These are phyloP conservation scores for Casaregolazyma suthepensis DNA, from an alignment of 1,139 yeast genomes.

Conservation along the genomic window DNA sequence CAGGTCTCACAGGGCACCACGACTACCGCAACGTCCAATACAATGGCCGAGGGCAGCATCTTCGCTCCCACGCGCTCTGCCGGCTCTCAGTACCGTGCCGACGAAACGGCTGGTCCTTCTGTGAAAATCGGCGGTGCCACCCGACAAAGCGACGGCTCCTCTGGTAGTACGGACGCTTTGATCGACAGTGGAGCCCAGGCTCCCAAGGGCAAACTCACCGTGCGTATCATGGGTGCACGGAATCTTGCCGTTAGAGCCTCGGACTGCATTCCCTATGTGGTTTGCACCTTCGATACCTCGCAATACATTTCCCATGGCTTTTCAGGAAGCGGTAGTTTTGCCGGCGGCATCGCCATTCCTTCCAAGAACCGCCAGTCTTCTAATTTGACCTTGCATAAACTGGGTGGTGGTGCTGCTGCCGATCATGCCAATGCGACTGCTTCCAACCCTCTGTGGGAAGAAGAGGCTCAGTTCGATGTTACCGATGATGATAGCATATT, in stretches of 20 bases:
- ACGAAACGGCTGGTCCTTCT: neutral
- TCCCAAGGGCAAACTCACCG: conserved; percentile 61
- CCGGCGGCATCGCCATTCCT: conserved; percentile 36
- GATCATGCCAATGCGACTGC: conserved; percentile 31
- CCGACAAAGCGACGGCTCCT: conserved; percentile 3
- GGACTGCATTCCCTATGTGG: conserved; percentile 76
- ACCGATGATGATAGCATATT: conserved; percentile 66
- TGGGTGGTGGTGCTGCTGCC: conserved; percentile 14
- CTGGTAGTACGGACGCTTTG: conserved; percentile 4
- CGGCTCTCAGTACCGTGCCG: conserved; percentile 2
- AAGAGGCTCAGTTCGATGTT: conserved; percentile 87
- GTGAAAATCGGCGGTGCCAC: conserved; percentile 8
- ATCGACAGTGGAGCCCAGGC: conserved; percentile 6
- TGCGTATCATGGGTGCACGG: conserved; percentile 73
- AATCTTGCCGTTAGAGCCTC: conserved; percentile 51
- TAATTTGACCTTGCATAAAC: conserved; percentile 50
- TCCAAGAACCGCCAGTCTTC: conserved; percentile 50
- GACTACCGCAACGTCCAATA: conserved; percentile 8
- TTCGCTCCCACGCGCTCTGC: conserved; percentile 11
- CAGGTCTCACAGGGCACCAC: conserved; percentile 12
- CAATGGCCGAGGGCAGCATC: conserved; percentile 8
- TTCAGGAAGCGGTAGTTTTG: conserved; percentile 14
- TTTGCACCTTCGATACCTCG: conserved; percentile 87
- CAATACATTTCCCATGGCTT: conserved; percentile 77
- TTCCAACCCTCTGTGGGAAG: conserved; percentile 79